Conservation (phyloP, 257 asterid species). For the Penstemon davidsonii region DNA sequence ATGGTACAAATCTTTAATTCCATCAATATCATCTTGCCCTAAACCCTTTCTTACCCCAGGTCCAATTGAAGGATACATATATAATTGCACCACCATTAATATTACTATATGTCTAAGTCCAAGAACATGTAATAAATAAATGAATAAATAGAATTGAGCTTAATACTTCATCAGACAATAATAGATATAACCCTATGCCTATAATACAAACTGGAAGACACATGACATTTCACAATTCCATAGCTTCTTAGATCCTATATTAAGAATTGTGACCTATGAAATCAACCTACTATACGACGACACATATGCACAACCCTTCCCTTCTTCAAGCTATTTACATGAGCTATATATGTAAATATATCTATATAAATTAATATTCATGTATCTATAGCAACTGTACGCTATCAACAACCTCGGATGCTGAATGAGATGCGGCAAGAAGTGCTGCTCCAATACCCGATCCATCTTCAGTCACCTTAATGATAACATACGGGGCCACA, state of each 20-base stretch:
- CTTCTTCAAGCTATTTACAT: conserved; percentile 35
- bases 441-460: conserved; percentile 89
- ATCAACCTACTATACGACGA: conserved; percentile 31
- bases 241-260: conserved; percentile 24
- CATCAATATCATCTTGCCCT: conserved; percentile 14
- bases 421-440: conserved; percentile 73
- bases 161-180: conserved; percentile 12
- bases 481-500: conserved; percentile 54
- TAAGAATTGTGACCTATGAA: conserved; percentile 25
- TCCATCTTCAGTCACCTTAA: conserved; percentile 68
- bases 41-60: conserved; percentile 7
- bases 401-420: conserved; percentile 39
- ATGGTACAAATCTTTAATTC: conserved; percentile 16
- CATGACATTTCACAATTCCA: conserved; percentile 25
- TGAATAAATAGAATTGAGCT: conserved; percentile 38
- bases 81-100: not conserved
- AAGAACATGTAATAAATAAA: conserved; percentile 37
- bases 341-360: conserved; percentile 34
- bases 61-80: conserved; percentile 4
- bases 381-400: conserved; percentile 46
- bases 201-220: conserved; percentile 29
- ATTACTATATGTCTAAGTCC: too few relatives aligned
- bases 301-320: conserved; percentile 42
- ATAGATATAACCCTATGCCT: conserved; percentile 25
- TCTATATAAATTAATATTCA: conserved; percentile 24